Evolutionary conservation across 305 asterid species (phyloP).

Genomic region (Rubia tinctorum): DNA sequence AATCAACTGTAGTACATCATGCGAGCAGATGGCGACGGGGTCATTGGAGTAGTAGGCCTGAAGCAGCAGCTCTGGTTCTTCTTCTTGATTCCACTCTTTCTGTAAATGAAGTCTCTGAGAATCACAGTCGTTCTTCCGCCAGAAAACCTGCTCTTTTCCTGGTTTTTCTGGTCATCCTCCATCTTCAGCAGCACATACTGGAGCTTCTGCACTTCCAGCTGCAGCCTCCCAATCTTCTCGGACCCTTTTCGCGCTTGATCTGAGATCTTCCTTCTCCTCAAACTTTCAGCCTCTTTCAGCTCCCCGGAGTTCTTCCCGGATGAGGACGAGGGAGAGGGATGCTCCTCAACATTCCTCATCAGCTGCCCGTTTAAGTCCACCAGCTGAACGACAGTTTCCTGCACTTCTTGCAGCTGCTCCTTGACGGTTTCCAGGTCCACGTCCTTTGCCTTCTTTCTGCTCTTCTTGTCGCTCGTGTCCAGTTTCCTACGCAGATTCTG

Average conservation of each 20-base stretch:
- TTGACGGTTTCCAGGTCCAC: constrained; percentile 71
- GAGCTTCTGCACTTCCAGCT: constrained; percentile 80
- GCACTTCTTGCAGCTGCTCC: constrained; percentile 85
- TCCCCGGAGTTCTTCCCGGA: constrained; percentile 42
- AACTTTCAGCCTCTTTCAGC: constrained; percentile 44
- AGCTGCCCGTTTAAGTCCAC: constrained; percentile 62
- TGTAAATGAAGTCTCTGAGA: constrained; percentile 70
- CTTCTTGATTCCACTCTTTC: constrained; percentile 42
- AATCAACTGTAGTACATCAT: constrained; percentile 21
- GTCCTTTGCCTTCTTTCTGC: constrained; percentile 44
- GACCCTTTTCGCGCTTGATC: constrained; percentile 88
- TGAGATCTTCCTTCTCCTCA: constrained; percentile 48
- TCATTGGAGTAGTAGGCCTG: constrained; percentile 42
- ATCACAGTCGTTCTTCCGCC: constrained; percentile 53
- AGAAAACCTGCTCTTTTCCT: constrained; percentile 41
- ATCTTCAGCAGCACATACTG: constrained; percentile 67
- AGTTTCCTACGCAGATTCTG: constrained; percentile 53
- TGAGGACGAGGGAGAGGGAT: constrained; percentile 45
- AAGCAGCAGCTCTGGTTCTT: constrained; percentile 86
- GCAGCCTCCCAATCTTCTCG: constrained; percentile 79
- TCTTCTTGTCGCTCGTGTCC: constrained; percentile 43
- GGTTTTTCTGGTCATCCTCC: constrained; percentile 78
- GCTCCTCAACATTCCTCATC: constrained; percentile 50
- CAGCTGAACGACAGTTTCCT: constrained; percentile 60
- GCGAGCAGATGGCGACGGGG: constrained; percentile 24